Evolutionary conservation across 257 asterid species (phyloP).

Genomic region (Lithospermum erythrorhizon): DNA sequence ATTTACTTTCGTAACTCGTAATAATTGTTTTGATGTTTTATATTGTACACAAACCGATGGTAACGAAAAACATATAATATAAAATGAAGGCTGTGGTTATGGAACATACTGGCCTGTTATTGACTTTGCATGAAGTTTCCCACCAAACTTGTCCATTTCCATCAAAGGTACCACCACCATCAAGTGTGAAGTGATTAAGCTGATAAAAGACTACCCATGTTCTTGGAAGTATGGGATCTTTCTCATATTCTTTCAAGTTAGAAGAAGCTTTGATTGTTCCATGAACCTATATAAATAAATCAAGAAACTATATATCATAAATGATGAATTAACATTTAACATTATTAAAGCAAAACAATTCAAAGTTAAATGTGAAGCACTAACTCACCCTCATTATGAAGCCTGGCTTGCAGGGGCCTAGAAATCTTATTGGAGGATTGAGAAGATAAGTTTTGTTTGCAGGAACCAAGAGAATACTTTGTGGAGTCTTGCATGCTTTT

Average conservation of each 20-base stretch:
- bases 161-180: conserved; percentile 69
- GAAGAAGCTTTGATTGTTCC: conserved; percentile 66
- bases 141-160: conserved; percentile 92
- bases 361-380: background rate
- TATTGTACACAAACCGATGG: too few relatives aligned
- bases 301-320: background rate
- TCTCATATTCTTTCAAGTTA: conserved; percentile 26
- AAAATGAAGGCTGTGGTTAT: background rate
- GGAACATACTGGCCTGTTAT: conserved; percentile 35
- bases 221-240: conserved; percentile 39
- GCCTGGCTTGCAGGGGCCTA: conserved; percentile 56
- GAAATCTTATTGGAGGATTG: conserved; percentile 39
- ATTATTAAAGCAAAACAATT: too few relatives aligned
- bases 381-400: conserved; percentile 48
- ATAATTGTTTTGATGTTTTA: too few relatives aligned
- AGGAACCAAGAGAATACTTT: conserved; percentile 44
- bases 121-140: conserved; percentile 70
- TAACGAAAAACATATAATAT: too few relatives aligned
- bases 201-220: conserved; percentile 65
- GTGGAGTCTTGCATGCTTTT: conserved; percentile 39
- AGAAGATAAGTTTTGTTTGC: conserved; percentile 38
- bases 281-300: conserved; percentile 29
- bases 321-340: background rate
- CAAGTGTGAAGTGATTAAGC: conserved; percentile 32
- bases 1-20: too few relatives aligned